Base-by-base conservation (phyloP, 139 green algal species). In the Haematococcus lacustris region DNA sequence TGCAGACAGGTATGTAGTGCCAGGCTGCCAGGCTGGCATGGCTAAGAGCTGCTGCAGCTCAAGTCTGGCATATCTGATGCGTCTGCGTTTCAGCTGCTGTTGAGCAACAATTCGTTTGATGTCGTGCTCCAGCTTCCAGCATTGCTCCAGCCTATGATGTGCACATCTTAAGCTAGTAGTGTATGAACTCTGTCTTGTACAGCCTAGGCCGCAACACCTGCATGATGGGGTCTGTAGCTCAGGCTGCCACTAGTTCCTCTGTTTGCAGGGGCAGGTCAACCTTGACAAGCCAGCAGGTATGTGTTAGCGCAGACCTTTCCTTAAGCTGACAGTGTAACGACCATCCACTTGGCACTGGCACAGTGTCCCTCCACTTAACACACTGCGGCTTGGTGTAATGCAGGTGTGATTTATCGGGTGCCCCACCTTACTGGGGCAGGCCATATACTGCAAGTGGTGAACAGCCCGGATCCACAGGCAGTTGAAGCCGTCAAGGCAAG, bases 231-330 rank as follows among this genome's bases (percentile, higher is more conserved):
- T 21, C 21, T 28, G 13, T 28, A 13, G 13, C 13, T 21, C 47
- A 57, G 21, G 13, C 47, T 57, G 47, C 47, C 13, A 57, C 13
- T 21, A 21, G 47, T 13, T 21, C 47, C 21, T 57, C 17, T 64
- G 53, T 34, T 7, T 64, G 17, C 67, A 72, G 71, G 79, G 57
- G 0, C 79, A 84, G 63, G 53, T 81, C 66, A 84, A 76, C 67
- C 51, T 84, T 59, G 79, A 84, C 23, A 68, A 78, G 51, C 79
- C 79, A 2, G 35, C 77, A 0, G 79, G 79, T 84, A 60, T 62
- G 78, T 70, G 71, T 51, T 2, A 23, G 53, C 7, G 33, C 34
- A 51, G 13, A 65, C 2, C 25, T 51, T 3, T 38, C 32, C 41
- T 39, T n/a, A 70, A 63, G 2, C 38, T 33, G 59, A 28, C 53